Conservation (phyloP, 73 alveolate species). For the Paramecium octaurelia region DNA sequence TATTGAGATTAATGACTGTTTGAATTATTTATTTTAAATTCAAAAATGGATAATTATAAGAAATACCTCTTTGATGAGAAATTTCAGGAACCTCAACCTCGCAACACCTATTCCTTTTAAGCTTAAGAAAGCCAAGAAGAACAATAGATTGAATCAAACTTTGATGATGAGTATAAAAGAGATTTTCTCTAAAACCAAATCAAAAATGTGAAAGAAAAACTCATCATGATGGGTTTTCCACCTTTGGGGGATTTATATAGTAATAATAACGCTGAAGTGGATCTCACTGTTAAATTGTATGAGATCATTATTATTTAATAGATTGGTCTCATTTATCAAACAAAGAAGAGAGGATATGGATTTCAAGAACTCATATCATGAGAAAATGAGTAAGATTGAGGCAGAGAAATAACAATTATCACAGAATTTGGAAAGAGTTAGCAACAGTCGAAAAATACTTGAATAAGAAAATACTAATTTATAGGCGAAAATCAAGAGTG, state of each 20-base stretch:
- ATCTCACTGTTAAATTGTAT: background rate
- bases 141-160: background rate
- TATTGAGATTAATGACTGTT: background rate
- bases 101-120: background rate
- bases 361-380: background rate
- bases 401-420: background rate
- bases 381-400: background rate
- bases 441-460: background rate
- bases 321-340: background rate
- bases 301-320: background rate
- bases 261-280: background rate
- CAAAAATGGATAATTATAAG: slow-evolving; percentile 25
- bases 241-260: slow-evolving; percentile 30
- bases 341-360: background rate
- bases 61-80: slow-evolving; percentile 13
- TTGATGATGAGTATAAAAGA: slow-evolving; percentile 19
- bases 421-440: background rate
- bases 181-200: background rate
- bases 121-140: background rate
- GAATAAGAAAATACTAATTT: background rate
- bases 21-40: background rate
- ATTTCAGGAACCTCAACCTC: background rate
- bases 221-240: slow-evolving; percentile 32
- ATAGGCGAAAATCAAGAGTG: background rate
- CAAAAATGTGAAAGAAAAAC: background rate